These are phyloP conservation scores for Takashimella tepidaria DNA, from an alignment of 1,284 basidiomycete species.

Conservation along the genomic window DNA sequence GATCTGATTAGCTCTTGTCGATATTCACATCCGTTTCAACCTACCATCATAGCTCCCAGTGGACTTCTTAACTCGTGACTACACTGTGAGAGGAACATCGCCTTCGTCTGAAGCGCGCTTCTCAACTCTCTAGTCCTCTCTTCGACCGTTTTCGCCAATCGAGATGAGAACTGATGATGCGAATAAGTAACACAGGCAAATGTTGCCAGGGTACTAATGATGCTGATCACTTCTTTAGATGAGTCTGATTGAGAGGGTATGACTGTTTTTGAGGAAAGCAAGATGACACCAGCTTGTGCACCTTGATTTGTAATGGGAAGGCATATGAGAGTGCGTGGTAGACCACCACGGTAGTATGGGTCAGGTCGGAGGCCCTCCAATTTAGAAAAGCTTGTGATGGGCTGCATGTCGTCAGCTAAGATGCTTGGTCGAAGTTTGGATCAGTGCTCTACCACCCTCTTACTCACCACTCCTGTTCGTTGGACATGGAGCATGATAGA, in stretches of 20 bases:
- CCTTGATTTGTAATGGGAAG: conserved; percentile 36
- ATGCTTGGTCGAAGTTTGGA: not conserved
- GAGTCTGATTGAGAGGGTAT: conserved; percentile 21
- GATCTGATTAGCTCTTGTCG: not conserved
- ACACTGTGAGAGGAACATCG: conserved; percentile 38
- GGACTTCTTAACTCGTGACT: conserved; percentile 51
- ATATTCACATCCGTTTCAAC: no score
- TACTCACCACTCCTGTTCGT: conserved; percentile 16
- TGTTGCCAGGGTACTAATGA: conserved; percentile 24
- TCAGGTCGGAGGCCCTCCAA: conserved; percentile 22
- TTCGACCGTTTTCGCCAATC: conserved; percentile 28
- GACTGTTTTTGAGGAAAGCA: conserved; percentile 29
- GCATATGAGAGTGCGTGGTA: conserved; percentile 26
- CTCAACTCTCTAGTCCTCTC: conserved; percentile 30
- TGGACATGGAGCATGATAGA: conserved; percentile 35
- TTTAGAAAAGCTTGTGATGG: conserved; percentile 16
- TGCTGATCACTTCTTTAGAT: conserved; percentile 21
- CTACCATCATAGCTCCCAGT: conserved; percentile 38
- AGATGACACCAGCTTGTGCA: conserved; percentile 26
- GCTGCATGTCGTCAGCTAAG: not conserved
- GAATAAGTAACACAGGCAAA: conserved; percentile 32
- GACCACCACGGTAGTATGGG: conserved; percentile 25
- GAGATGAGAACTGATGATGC: conserved; percentile 28
- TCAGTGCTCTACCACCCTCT: no score
- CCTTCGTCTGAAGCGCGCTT: conserved; percentile 33